Evolutionary conservation across 208 protist species (phyloP), one percentile per base, ranked within the genome.

Genomic region (Phytomonas serpens): DNA sequence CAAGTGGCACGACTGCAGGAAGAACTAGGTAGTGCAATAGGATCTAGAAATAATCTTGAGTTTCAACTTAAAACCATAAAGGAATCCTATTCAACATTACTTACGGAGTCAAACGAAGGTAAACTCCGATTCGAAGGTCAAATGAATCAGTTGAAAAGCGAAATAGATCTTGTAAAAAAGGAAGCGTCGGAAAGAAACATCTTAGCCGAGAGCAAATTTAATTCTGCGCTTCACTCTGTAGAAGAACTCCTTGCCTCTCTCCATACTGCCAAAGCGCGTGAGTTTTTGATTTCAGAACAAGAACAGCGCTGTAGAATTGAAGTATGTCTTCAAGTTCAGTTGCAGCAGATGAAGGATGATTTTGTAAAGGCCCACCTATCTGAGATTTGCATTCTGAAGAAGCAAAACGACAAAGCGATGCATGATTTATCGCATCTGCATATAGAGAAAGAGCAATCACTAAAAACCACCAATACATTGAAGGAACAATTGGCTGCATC

Each of bases 71-170:
- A 27, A 2, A 72, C 79, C 14, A 65, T 91, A 23, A 86, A 89
- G 33, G 86, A 92, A 36, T 86, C 77, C 64, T 93, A 91, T 52
- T 85, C 84, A 4, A 75, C 76, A 31, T 32, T 86, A 37, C 77
- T 93, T 4, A 61, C 84, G 27, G 88, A 93, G 33, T 69, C 82
- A 27, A 85, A 82, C 38, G 83, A 93, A 37, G 19, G 69, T 72
- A 88, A 87, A 61, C 38, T 40, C 19, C 64, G 27, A 27, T 80
- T 27, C 34, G 51, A 66, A 14, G 74, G 16, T 2, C 68, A 36
- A 4, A 36, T 73, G 0, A 63, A n/a, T 3, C n/a, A 33, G 29
- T 7, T 81, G 3, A 68, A 71, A 31, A 61, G 31, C 2, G 78
- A 86, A 14, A 64, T 77, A 23, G 63, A 61, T 10, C 23, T 30